These are phyloP conservation scores for Fusarium aywerte DNA, from an alignment of 2,329 filamentous ascomycete species.

Conservation along the genomic window DNA sequence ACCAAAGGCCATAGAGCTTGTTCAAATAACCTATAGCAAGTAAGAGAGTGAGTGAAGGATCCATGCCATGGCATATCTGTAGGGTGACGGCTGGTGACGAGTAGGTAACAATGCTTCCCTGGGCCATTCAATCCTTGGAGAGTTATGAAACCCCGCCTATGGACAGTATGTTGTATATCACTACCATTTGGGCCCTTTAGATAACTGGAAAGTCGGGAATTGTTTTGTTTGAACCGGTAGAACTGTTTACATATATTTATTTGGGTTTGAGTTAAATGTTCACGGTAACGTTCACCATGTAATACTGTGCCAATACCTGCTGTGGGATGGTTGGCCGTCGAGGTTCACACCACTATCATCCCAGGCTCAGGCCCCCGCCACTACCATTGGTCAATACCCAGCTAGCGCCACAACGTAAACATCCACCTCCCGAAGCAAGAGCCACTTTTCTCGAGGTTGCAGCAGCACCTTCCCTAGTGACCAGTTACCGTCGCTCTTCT, in stretches of 20 bases:
- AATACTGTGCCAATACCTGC: background rate
- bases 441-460: constrained; percentile 27
- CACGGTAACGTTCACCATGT: background rate
- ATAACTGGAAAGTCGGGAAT: no score
- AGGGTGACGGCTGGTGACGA: background rate
- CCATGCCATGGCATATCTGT: background rate
- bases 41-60: background rate
- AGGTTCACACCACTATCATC: background rate
- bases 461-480: constrained; percentile 29
- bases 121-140: background rate
- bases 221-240: no score
- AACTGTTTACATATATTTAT: no score
- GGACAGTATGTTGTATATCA: background rate
- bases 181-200: no score
- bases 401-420: constrained; percentile 18
- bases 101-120: background rate
- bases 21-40: background rate
- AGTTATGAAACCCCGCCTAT: background rate
- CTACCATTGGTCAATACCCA: constrained; percentile 6
- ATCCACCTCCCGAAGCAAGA: constrained; percentile 21
- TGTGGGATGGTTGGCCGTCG: background rate
- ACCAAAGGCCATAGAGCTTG: background rate
- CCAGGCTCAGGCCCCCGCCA: background rate
- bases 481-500: constrained; percentile 24
- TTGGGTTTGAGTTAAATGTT: background rate